A percentile compares a stretch with the other conserved stretches of the same genome.
Conservation (phyloP, 345 rosid genomes). For the Pseudoturritis turrita region DNA sequence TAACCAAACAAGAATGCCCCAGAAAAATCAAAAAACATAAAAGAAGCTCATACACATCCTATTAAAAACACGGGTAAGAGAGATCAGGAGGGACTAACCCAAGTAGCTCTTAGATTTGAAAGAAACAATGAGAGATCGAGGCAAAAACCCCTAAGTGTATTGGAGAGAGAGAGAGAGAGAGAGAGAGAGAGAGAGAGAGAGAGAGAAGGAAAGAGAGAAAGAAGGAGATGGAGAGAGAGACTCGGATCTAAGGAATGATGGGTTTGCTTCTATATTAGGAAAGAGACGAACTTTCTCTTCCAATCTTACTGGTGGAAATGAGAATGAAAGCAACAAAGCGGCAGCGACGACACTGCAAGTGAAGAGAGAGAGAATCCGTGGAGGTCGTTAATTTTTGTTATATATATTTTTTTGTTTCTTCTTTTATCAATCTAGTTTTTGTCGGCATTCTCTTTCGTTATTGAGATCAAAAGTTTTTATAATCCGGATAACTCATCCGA, state of each 20-base stretch:
- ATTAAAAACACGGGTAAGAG: not conserved
- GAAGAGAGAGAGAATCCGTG: not conserved
- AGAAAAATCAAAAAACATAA: not conserved
- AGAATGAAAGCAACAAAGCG: slow-evolving; percentile 1
- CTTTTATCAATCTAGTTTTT: not conserved
- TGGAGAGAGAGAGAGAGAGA: not conserved
- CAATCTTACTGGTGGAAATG: not conserved
- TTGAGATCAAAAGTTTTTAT: too few relatives aligned
- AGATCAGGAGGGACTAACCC: slow-evolving; percentile 2
- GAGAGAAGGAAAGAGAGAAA: not conserved
- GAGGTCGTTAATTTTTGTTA: not conserved
- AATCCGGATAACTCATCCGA: too few relatives aligned
- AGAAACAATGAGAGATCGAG: slow-evolving; percentile 1
- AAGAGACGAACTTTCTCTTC: not conserved
- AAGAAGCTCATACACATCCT: not conserved
- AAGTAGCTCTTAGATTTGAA: not conserved
- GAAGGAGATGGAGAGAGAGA: not conserved
- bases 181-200: not conserved
- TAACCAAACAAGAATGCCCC: not conserved
- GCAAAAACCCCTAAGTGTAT: not conserved
- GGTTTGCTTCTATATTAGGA: not conserved
- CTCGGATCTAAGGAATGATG: not conserved
- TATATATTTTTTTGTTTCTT: not conserved
- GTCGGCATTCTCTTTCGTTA: not conserved
- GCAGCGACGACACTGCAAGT: not conserved